Percentiles rank a stretch among this genome's conserved stretches.
phyloP scores from a whole-genome alignment of 306 rosid species.

The Ammopiptanthus mongolicus region DNA sequence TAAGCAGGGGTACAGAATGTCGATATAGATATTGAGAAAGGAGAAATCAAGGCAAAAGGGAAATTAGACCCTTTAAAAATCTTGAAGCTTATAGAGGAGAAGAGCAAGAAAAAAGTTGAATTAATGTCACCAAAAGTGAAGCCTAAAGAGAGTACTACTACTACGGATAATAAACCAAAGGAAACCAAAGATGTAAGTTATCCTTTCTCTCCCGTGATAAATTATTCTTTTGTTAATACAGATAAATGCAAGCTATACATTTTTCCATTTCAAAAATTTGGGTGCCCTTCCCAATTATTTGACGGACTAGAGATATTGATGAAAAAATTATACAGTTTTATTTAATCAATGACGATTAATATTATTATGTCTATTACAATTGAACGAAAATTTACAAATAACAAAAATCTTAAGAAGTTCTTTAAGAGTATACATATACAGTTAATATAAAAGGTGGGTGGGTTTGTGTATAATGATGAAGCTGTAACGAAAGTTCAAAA shows the following conservation, averaged over 20 bases:
- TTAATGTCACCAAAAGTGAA: conserved; percentile 70
- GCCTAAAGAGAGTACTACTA: conserved; percentile 30
- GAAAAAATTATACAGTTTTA: neutral
- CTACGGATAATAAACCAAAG: conserved; percentile 32
- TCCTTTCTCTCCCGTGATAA: neutral
- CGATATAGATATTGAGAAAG: conserved; percentile 57
- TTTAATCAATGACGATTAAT: neutral
- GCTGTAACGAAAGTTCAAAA: too few species aligned
- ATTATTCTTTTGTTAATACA: neutral
- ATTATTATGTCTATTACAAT: too few species aligned
- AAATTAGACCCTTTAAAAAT: conserved; percentile 55
- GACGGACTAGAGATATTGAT: neutral
- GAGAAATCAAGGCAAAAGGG: conserved; percentile 68
- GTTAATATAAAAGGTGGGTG: too few species aligned
- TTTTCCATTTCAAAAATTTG: neutral
- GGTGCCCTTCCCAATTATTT: neutral
- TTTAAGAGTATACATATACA: too few species aligned
- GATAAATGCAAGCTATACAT: neutral
- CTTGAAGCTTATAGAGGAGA: conserved; percentile 48
- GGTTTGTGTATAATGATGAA: too few species aligned
- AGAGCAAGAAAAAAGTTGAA: conserved; percentile 58
- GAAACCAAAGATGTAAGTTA: conserved; percentile 50
- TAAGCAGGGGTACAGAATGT: conserved; percentile 59
- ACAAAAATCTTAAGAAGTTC: too few species aligned
- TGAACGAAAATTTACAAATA: too few species aligned